phyloP scores from a whole-genome alignment of 2,329 filamentous ascomycete genomes.

The Teratosphaeriaceae sp. region DNA sequence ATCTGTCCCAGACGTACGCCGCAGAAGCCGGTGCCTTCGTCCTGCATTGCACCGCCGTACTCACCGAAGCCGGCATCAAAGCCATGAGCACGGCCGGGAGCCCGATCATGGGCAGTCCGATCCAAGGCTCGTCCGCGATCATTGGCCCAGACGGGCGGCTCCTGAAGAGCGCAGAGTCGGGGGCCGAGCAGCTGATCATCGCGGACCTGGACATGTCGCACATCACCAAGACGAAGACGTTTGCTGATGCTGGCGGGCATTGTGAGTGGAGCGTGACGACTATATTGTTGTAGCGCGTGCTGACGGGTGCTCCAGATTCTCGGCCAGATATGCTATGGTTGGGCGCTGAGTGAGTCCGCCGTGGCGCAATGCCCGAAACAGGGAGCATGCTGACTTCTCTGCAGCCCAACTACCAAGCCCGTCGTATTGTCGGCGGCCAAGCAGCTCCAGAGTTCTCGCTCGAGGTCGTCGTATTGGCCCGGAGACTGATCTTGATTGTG shows the following conservation, averaged over 20 bases:
- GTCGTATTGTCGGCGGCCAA: too few relatives aligned
- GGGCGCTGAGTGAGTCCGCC: constrained; percentile 30
- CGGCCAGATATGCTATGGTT: constrained; percentile 48
- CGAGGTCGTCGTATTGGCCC: too few relatives aligned
- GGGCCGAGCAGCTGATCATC: constrained; percentile 42
- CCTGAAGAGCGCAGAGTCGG: constrained; percentile 34
- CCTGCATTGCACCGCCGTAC: constrained; percentile 45
- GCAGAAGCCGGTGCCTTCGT: constrained; percentile 52
- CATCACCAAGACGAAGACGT: constrained; percentile 36
- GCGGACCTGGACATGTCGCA: constrained; percentile 46
- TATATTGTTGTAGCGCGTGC: not conserved
- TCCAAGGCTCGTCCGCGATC: constrained; percentile 45
- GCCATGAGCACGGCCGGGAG: constrained; percentile 37
- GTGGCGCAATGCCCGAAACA: too few relatives aligned
- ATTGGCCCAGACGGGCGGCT: constrained; percentile 47
- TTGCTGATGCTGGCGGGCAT: constrained; percentile 44
- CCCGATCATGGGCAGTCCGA: constrained; percentile 34
- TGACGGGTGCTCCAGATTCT: constrained; percentile 26
- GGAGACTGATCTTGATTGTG: too few relatives aligned
- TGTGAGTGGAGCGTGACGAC: constrained; percentile 25
- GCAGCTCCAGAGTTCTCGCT: too few relatives aligned
- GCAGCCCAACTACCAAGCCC: too few relatives aligned
- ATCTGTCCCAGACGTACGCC: constrained; percentile 48
- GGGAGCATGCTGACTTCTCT: too few relatives aligned
- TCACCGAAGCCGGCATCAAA: constrained; percentile 40